Conservation (phyloP, 75 land plant species). For the Cryptomeria japonica region DNA sequence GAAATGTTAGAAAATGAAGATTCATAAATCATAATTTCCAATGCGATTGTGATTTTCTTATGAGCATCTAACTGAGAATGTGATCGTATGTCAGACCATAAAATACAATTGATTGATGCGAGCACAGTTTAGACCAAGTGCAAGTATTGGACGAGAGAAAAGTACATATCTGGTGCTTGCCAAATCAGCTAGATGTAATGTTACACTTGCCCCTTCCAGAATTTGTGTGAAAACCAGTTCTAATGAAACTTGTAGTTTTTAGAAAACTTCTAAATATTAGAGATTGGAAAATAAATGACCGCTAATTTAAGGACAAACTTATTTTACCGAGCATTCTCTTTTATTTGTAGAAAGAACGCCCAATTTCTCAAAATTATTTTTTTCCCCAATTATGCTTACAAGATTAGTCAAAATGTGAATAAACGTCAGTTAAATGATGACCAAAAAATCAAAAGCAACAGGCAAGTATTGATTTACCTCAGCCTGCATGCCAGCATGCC, state of each 20-base stretch:
- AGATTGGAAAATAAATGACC: background rate
- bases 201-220: background rate
- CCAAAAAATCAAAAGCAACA: background rate
- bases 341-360: background rate
- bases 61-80: background rate
- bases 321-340: background rate
- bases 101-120: background rate
- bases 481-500: slow-evolving; percentile 97
- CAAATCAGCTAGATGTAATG: background rate
- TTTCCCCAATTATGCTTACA: background rate
- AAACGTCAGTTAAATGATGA: background rate
- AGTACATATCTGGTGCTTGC: background rate
- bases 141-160: background rate
- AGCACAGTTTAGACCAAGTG: background rate
- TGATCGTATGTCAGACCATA: background rate
- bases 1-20: background rate
- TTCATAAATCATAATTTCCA: background rate
- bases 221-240: background rate
- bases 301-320: background rate
- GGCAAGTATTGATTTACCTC: slow-evolving; percentile 39
- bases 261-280: background rate
- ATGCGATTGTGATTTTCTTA: no score
- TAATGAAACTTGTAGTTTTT: background rate
- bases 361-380: background rate
- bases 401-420: background rate